Evolutionary conservation across 2,329 filamentous ascomycete genomes (phyloP).

Genomic region (Botrytis paeoniae): DNA sequence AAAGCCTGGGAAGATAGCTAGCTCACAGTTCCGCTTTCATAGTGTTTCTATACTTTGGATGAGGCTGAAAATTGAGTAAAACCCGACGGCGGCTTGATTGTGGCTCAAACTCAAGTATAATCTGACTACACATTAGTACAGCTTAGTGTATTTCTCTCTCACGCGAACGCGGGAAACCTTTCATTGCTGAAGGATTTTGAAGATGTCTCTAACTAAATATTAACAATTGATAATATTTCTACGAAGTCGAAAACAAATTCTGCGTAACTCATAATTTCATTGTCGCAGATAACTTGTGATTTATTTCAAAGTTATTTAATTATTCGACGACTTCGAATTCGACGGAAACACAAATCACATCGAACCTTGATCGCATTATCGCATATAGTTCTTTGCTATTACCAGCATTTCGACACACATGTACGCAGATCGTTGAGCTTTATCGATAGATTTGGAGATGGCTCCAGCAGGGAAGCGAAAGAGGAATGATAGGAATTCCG

Average conservation of each 20-base stretch:
- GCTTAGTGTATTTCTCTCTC: neutral
- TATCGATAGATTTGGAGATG: conserved; percentile 32
- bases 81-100: neutral
- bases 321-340: neutral
- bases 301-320: neutral
- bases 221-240: neutral
- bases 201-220: neutral
- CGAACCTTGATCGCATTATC: neutral
- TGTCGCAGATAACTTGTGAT: neutral
- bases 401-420: conserved; percentile 26
- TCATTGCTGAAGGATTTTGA: conserved; percentile 4
- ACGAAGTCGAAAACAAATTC: neutral
- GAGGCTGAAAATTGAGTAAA: neutral
- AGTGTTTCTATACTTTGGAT: neutral
- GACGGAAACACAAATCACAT: neutral
- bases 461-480: conserved; percentile 38
- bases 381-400: neutral
- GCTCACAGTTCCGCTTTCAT: neutral
- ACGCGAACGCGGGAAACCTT: conserved; percentile 22
- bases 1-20: neutral
- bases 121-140: conserved; percentile 13
- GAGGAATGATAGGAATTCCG: conserved; percentile 38
- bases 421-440: conserved; percentile 29
- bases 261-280: neutral
- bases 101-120: neutral